Conservation (phyloP, 768 basidiomycete species). For the Pleurotus pulmonarius region DNA sequence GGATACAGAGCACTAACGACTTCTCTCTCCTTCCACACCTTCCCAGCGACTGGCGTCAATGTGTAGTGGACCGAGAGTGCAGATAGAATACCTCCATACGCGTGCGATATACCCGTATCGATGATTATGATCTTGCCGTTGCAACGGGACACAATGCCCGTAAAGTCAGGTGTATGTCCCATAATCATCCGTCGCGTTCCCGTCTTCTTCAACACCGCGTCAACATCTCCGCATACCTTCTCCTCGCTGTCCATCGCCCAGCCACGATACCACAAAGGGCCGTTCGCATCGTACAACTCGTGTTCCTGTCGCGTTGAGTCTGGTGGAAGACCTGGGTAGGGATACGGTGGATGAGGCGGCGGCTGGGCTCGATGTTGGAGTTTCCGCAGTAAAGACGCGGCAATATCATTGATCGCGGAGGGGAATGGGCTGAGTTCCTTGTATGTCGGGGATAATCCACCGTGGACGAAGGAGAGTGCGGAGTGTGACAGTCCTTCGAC, state of each 20-base stretch:
- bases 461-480: slow-evolving; percentile 91
- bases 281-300: slow-evolving; percentile 69
- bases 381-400: slow-evolving; percentile 63
- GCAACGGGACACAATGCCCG: slow-evolving; percentile 82
- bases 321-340: slow-evolving; percentile 68
- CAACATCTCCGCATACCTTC: slow-evolving; percentile 66
- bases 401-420: slow-evolving; percentile 73
- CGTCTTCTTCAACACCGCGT: slow-evolving; percentile 64
- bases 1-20: slow-evolving; percentile 63
- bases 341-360: slow-evolving; percentile 78
- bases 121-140: slow-evolving; percentile 93
- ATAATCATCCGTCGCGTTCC: slow-evolving; percentile 89
- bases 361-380: slow-evolving; percentile 63
- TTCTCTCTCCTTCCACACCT: slow-evolving; percentile 58
- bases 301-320: slow-evolving; percentile 64
- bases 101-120: slow-evolving; percentile 97
- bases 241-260: slow-evolving; percentile 79
- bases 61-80: slow-evolving; percentile 86
- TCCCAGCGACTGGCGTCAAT: slow-evolving; percentile 53
- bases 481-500: slow-evolving; percentile 54
- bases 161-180: slow-evolving; percentile 95
- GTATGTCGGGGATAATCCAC: slow-evolving; percentile 81
- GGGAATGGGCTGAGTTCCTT: slow-evolving; percentile 79
- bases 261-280: slow-evolving; percentile 93
- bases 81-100: slow-evolving; percentile 90